Conservation (phyloP, 495 filamentous ascomycete genomes). For the Tuber melanosporum region DNA sequence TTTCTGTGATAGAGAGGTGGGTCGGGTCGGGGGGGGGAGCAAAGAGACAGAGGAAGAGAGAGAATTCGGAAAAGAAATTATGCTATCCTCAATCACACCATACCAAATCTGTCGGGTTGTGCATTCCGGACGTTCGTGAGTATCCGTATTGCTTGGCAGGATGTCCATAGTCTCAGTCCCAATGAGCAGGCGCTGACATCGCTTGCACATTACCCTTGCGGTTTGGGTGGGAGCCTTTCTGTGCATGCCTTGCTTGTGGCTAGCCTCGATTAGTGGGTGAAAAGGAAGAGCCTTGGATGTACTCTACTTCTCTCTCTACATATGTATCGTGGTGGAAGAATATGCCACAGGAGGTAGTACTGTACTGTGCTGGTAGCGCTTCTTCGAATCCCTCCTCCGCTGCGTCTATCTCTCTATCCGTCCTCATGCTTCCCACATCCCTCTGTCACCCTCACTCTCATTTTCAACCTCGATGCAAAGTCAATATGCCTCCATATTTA, state of each 20-base stretch:
- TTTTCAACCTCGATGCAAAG: neutral
- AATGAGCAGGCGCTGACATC: constrained; percentile 28
- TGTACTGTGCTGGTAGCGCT: neutral
- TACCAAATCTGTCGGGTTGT: constrained; percentile 32
- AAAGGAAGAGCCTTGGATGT: neutral
- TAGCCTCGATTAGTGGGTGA: neutral
- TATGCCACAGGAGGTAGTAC: neutral
- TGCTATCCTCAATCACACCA: constrained; percentile 22
- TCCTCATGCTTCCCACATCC: neutral
- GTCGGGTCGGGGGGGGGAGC: neutral
- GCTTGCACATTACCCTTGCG: constrained; percentile 35
- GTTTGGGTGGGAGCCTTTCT: constrained; percentile 25
- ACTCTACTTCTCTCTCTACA: neutral
- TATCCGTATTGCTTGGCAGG: constrained; percentile 34
- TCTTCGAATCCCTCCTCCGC: neutral
- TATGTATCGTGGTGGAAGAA: neutral
- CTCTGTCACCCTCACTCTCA: neutral
- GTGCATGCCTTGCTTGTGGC: constrained; percentile 20
- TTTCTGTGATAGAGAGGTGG: neutral
- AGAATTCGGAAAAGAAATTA: constrained; percentile 6
- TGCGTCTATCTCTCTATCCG: neutral
- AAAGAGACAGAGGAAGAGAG: neutral
- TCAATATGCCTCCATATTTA: neutral
- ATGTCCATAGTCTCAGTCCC: constrained; percentile 21
- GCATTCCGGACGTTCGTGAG: constrained; percentile 30